Conservation (phyloP, 2,329 filamentous ascomycete genomes). For the Colletotrichum noveboracense region DNA sequence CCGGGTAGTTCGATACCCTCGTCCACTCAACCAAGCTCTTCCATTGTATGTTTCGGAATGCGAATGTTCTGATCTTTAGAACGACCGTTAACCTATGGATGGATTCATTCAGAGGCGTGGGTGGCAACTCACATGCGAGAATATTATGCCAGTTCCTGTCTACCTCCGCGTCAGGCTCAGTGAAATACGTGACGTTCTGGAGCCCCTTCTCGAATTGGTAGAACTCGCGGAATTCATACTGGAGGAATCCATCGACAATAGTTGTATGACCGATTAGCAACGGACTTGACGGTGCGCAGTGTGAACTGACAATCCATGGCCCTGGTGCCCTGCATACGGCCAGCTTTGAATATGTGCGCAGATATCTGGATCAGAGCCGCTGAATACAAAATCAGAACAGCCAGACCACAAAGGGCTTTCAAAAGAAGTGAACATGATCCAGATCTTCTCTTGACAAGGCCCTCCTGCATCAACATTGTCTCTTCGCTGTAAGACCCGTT, state of each 20-base stretch:
- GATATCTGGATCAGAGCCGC: neutral
- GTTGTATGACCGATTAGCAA: neutral
- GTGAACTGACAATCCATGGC: neutral
- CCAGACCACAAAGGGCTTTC: accelerated
- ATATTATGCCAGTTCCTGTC: neutral
- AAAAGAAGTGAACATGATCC: neutral
- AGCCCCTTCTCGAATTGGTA: neutral
- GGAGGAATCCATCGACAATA: neutral
- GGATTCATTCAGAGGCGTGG: neutral
- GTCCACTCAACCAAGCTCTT: neutral
- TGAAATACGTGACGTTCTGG: neutral
- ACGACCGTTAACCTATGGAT: accelerated
- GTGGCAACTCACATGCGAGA: neutral
- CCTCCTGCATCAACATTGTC: neutral
- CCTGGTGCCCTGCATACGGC: neutral
- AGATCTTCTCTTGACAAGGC: neutral
- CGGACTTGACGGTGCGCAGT: neutral
- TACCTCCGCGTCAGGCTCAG: neutral
- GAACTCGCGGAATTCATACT: neutral
- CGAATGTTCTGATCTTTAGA: neutral
- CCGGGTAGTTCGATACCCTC: neutral
- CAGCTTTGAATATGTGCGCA: neutral
- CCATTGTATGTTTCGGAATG: neutral
- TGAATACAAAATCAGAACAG: neutral
- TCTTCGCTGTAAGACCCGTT: neutral